Evolutionary conservation across 352 stramenopile genomes (phyloP).

Genomic region (Phytophthora meadii): DNA sequence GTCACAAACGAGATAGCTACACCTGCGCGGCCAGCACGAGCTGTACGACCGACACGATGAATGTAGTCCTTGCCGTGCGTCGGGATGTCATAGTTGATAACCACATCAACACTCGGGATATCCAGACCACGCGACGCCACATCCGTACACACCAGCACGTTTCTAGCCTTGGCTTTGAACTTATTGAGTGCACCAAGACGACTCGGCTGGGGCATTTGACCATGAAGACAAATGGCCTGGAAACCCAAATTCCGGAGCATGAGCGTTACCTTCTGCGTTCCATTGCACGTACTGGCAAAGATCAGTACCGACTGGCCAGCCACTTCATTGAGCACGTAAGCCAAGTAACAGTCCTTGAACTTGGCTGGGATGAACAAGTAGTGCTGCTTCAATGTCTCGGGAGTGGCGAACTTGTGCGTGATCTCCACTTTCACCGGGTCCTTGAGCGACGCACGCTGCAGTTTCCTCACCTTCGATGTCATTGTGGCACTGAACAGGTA

Average conservation of each 20-base stretch:
- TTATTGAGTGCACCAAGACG: slow-evolving; percentile 97
- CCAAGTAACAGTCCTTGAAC: slow-evolving; percentile 99
- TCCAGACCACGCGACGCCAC: slow-evolving; percentile 94
- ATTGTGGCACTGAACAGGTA: slow-evolving; percentile 99
- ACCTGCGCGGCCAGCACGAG: slow-evolving; percentile 94
- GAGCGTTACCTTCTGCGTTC: slow-evolving; percentile 95
- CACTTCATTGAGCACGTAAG: slow-evolving; percentile 98
- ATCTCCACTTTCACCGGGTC: slow-evolving; percentile 98
- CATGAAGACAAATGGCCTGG: slow-evolving; percentile 97
- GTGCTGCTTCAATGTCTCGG: slow-evolving; percentile 97
- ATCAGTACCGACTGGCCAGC: slow-evolving; percentile 97
- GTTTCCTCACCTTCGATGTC: slow-evolving; percentile 98
- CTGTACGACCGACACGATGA: slow-evolving; percentile 98
- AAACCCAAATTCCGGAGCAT: slow-evolving; percentile 99
- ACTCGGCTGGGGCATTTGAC: slow-evolving; percentile 98
- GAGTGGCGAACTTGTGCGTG: slow-evolving; percentile 97
- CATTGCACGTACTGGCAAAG: slow-evolving; percentile 98
- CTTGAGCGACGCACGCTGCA: slow-evolving; percentile 97
- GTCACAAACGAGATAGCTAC: slow-evolving; percentile 98
- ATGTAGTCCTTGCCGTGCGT: slow-evolving; percentile 99
- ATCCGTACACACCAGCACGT: slow-evolving; percentile 91
- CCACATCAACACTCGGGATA: slow-evolving; percentile 97
- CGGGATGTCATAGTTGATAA: slow-evolving; percentile 99
- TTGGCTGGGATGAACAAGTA: slow-evolving; percentile 99
- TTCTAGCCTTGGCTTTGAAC: slow-evolving; percentile 95